Evolutionary conservation across 108 stramenopile species (phyloP), one percentile per base, ranked within the genome.

Genomic region (Nitzschia sp.): DNA sequence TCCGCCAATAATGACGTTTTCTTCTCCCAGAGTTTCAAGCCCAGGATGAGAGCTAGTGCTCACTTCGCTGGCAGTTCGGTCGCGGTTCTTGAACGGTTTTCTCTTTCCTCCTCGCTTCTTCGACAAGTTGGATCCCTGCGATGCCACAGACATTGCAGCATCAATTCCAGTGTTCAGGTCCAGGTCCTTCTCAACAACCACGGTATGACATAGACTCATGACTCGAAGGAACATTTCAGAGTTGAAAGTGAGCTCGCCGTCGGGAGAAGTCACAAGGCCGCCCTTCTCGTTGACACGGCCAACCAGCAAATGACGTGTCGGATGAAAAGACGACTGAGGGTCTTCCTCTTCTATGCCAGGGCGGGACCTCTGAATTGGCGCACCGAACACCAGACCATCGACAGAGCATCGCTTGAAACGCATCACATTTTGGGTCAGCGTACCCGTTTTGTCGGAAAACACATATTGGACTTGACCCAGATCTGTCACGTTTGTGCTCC

Each of bases 351-450:
- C 25, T 0, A 65, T 64, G 19, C 61, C 81, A 2, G 76, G 72
- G 24, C 80, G 66, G 25, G 78, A 46, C 66, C 87, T 94, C 33
- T 81, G 78, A 36, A 95, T 75, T 29, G 91, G 91, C 54, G 83
- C 77, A 19, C 97, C 98, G 72, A 94, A 98, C 15, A 89, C 46
- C 51, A 71, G 68, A 38, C 95, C 96, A 59, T 89, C 94, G 30
- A 98, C 91, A 28, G 91, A 93, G 68, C 94, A 97, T n/a, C 95
- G 81, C 65, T 95, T 95, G 75, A 99, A 98, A 56, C 92, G 81
- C 99, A 99, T 99, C 4, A 98, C 87, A 71, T 99, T 99, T 47
- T 90, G 93, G 13, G 99, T 99, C 51, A 99, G 75, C 19, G 99
- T 99, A 19, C 99, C 99, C 23, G 96, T 97, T 66, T 97, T 97